Conservation (phyloP, 257 asterid species). For the Solanum chmielewskii region DNA sequence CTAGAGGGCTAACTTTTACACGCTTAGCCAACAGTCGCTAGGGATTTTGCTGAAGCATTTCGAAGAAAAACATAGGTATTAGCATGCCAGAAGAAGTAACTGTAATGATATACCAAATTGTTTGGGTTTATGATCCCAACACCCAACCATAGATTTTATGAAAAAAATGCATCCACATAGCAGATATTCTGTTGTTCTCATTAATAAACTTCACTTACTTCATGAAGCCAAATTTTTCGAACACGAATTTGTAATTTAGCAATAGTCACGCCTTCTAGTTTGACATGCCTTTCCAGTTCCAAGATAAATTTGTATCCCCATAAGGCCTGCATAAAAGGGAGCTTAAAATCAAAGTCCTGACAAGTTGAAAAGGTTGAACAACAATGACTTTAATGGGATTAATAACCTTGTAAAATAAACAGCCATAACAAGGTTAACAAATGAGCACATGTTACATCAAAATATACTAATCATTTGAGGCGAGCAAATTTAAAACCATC, state of each 20-base stretch:
- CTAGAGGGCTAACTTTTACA: not conserved
- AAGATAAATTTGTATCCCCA: conserved; percentile 7
- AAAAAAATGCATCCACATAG: not conserved
- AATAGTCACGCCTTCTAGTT: not conserved
- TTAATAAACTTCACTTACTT: not conserved
- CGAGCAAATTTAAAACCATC: not conserved
- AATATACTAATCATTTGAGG: not conserved
- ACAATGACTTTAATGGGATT: not conserved
- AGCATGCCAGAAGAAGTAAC: not conserved
- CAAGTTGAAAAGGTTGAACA: not conserved
- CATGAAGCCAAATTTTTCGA: not conserved
- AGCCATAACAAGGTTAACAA: not conserved
- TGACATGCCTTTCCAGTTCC: conserved; percentile 10
- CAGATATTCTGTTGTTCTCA: not conserved
- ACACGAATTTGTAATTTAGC: not conserved
- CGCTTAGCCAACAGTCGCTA: not conserved
- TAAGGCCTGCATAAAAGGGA: conserved; percentile 3
- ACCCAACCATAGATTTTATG: not conserved
- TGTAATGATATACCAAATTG: not conserved
- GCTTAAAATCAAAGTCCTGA: not conserved
- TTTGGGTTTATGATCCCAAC: not conserved
- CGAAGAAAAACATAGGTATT: not conserved
- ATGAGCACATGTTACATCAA: not conserved
- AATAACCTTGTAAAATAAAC: not conserved
- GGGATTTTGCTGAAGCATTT: not conserved